These are phyloP conservation scores for Alternaria sp. DNA, from an alignment of 2,329 filamentous ascomycete genomes.

Conservation along the genomic window DNA sequence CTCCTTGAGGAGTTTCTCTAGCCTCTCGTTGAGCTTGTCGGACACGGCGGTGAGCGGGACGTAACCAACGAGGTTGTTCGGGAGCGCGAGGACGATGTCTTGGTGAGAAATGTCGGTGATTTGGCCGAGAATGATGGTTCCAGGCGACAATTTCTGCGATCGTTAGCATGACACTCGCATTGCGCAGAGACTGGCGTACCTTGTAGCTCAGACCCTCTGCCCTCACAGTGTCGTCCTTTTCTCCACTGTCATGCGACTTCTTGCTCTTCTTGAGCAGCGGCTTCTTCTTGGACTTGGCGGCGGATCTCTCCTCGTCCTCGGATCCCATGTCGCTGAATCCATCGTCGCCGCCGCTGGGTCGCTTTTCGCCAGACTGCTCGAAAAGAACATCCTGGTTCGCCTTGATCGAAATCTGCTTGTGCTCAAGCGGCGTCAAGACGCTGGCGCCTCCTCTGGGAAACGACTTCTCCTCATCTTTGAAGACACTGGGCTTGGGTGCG, in stretches of 20 bases:
- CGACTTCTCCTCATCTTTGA: slow-evolving; percentile 80
- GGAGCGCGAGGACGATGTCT: slow-evolving; percentile 80
- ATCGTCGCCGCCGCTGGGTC: slow-evolving; percentile 54
- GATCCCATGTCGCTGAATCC: slow-evolving; percentile 53
- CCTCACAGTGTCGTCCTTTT: slow-evolving; percentile 62
- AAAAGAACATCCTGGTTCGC: slow-evolving; percentile 91
- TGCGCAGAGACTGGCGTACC: slow-evolving; percentile 57
- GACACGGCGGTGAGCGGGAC: slow-evolving; percentile 94
- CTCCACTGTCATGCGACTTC: slow-evolving; percentile 49
- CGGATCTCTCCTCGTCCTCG: slow-evolving; percentile 50
- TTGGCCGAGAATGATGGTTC: slow-evolving; percentile 86
- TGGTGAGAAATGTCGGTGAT: slow-evolving; percentile 80
- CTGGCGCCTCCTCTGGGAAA: slow-evolving; percentile 94
- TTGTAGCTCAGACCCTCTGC: slow-evolving; percentile 91
- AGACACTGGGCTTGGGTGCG: slow-evolving; percentile 50
- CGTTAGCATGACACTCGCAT: slow-evolving; percentile 19
- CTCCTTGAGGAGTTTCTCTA: slow-evolving; percentile 71
- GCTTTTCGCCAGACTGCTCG: slow-evolving; percentile 73
- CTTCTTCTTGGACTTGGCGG: slow-evolving; percentile 58
- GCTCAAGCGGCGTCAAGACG: slow-evolving; percentile 88
- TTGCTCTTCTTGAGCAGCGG: slow-evolving; percentile 57
- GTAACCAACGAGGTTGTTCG: slow-evolving; percentile 91
- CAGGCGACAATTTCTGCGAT: slow-evolving; percentile 76
- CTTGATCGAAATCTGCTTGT: slow-evolving; percentile 94
- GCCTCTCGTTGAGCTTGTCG: slow-evolving; percentile 73